Evolutionary conservation across 2,329 filamentous ascomycete genomes (phyloP).

Genomic region (Rutstroemia sp.): DNA sequence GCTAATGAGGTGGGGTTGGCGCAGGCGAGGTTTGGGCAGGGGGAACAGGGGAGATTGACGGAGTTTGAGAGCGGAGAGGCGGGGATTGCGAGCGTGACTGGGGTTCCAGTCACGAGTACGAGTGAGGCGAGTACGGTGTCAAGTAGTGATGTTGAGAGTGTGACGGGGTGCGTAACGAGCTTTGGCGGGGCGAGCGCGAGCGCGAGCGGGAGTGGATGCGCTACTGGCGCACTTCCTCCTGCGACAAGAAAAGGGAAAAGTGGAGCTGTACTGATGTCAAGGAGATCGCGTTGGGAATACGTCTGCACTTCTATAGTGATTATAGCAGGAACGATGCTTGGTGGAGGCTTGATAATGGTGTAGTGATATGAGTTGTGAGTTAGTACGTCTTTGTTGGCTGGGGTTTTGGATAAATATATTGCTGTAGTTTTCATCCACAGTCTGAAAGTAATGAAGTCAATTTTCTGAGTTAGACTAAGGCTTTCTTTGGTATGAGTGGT

Average conservation of each 20-base stretch:
- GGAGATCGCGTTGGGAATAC: not conserved
- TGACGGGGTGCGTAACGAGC: too few relatives aligned
- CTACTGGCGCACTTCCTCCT: not conserved
- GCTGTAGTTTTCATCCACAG: too few relatives aligned
- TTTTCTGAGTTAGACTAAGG: too few relatives aligned
- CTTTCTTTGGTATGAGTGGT: too few relatives aligned
- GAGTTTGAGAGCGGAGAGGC: slow-evolving; percentile 17
- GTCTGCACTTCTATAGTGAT: not conserved
- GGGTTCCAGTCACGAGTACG: slow-evolving; percentile 9
- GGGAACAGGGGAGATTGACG: slow-evolving; percentile 3
- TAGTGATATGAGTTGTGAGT: not conserved
- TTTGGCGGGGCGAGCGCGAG: not conserved
- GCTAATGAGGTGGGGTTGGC: slow-evolving; percentile 43
- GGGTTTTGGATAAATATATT: too few relatives aligned
- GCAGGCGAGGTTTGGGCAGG: slow-evolving; percentile 37
- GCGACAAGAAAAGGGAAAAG: not conserved
- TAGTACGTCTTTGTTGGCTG: too few relatives aligned
- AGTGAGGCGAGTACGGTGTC: slow-evolving; percentile 1
- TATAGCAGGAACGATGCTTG: not conserved
- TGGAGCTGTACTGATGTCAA: not conserved
- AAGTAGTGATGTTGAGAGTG: not conserved
- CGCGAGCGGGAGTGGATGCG: not conserved
- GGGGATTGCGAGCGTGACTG: slow-evolving; percentile 17
- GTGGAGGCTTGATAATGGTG: not conserved
- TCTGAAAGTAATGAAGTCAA: too few relatives aligned